Percentiles rank a stretch among this genome's conserved stretches.
Conservation (phyloP, 768 basidiomycete genomes). For the Cystobasidium tubakii region DNA sequence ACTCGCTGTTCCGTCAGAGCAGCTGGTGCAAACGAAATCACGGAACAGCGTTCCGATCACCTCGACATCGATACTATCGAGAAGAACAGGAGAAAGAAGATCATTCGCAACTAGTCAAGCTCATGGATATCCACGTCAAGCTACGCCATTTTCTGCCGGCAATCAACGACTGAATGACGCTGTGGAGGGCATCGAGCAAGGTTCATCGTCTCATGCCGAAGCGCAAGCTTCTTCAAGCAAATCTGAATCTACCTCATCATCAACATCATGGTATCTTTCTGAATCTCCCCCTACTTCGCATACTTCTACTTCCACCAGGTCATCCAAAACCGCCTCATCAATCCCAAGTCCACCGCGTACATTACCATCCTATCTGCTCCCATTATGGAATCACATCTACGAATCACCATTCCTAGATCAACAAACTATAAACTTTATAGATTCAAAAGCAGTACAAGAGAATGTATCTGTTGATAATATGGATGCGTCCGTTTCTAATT, state of each 20-base stretch:
- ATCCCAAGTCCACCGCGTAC: slow-evolving; percentile 38
- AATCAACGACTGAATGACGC: not conserved
- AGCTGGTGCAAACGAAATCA: not conserved
- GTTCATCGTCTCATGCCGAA: not conserved
- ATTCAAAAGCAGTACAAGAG: slow-evolving; percentile 41
- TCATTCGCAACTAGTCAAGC: not conserved
- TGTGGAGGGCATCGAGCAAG: not conserved
- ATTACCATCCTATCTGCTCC: slow-evolving; percentile 35
- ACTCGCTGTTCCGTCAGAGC: not conserved
- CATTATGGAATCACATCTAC: slow-evolving; percentile 40
- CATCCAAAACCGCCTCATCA: not conserved
- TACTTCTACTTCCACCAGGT: not conserved
- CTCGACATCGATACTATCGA: not conserved
- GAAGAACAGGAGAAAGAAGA: not conserved
- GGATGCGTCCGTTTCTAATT: slow-evolving; percentile 34
- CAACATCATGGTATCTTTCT: slow-evolving; percentile 18
- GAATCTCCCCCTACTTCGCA: not conserved
- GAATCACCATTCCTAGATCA: slow-evolving; percentile 43
- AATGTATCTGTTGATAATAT: not conserved
- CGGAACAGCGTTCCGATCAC: not conserved
- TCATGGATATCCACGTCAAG: slow-evolving; percentile 17
- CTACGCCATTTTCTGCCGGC: slow-evolving; percentile 15
- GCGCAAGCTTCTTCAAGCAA: not conserved
- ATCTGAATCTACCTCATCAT: not conserved
- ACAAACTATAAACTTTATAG: slow-evolving; percentile 40